phyloP scores from a whole-genome alignment of 1,284 basidiomycete species.

The Inonotus hispidus region DNA sequence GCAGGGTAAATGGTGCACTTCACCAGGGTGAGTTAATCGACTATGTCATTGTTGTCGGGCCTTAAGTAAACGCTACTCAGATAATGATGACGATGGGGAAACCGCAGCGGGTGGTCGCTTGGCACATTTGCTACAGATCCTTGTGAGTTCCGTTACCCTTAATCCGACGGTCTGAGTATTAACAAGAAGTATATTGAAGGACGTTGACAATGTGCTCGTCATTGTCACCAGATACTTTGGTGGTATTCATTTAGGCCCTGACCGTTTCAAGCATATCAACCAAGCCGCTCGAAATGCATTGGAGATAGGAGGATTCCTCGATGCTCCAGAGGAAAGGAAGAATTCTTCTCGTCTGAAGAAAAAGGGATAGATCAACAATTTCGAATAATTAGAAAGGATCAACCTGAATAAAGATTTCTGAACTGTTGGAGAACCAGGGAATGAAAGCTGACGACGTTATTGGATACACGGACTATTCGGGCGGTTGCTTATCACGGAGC shows the following conservation, averaged over 20 bases:
- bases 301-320: conserved; percentile 76
- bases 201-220: conserved; percentile 78
- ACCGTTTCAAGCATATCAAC: conserved; percentile 91
- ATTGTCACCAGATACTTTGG: conserved; percentile 81
- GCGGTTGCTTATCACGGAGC: not conserved
- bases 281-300: conserved; percentile 85
- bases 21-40: conserved; percentile 57
- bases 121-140: conserved; percentile 82
- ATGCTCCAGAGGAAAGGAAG: conserved; percentile 26
- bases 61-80: conserved; percentile 35
- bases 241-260: conserved; percentile 78
- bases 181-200: conserved; percentile 34
- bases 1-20: conserved; percentile 57
- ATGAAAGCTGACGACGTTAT: no score
- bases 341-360: conserved; percentile 12
- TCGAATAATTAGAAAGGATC: not conserved
- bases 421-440: not conserved
- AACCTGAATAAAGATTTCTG: not conserved
- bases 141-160: conserved; percentile 43
- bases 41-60: not conserved
- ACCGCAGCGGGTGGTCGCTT: conserved; percentile 84
- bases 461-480: no score
- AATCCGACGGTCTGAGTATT: not conserved
- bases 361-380: not conserved
- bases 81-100: conserved; percentile 93